Evolutionary conservation across 768 basidiomycete species (phyloP), one percentile per base, ranked within the genome.

Genomic region (Dacryopinax spathularia): DNA sequence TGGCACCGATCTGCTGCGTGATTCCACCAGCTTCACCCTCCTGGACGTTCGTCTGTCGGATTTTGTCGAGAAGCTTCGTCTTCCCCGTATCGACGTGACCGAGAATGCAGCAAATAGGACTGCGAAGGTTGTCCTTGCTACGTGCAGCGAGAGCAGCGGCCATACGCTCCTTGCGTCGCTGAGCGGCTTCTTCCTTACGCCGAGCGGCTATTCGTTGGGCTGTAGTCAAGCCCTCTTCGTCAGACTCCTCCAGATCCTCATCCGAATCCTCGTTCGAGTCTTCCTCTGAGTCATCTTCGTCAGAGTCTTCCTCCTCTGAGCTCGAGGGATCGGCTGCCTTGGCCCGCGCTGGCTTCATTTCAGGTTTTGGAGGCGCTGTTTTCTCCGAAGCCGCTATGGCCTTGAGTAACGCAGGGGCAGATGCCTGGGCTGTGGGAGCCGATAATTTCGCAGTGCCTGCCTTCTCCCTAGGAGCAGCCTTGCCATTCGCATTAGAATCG

Each of bases 21-120:
- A 99, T 99, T 77, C 96, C 96, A 68, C 96, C 96, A 1, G 96
- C 96, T 82, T 99, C 96, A 62, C 96, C 96, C 73, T 97, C 96
- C 75, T 97, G 94, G 22, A 99, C 96, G 68, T 97, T 97, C 3
- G 95, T 98, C 87, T 98, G 95, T 68, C 96, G 93, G 73, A 99
- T 99, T 92, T 97, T 98, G 74, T 99, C 96, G 69, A 99, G 75
- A 36, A 99, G 78, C 75, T 96, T 97, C 15, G 96, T 99, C 77
- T 99, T 99, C 65, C 96, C 96, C 2, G 94, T 97, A 79, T 99
- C 96, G 81, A 99, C 96, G 73, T 99, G 96, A 65, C 96, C 96
- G 66, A 99, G 75, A 70, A 99, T 99, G 82, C 95, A 97, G 72
- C 95, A 98, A 72, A 99, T 99, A 15, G 96, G 96, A 72, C 88